These are phyloP conservation scores for Paraconiothyrium sp. DNA, from an alignment of 2,329 filamentous ascomycete genomes.

Conservation along the genomic window DNA sequence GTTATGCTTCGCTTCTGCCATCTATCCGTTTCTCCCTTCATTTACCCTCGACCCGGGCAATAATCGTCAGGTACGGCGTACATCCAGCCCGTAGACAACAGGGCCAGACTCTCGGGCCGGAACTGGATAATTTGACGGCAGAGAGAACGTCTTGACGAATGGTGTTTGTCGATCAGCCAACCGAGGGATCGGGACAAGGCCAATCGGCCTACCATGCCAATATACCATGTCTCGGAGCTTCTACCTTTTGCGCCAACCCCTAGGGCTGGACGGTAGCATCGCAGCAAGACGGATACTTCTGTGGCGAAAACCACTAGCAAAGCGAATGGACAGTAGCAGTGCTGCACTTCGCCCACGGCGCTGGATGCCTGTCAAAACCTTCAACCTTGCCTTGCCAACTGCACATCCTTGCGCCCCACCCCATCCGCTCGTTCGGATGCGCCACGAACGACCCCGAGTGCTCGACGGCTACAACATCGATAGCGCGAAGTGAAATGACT, in stretches of 20 bases:
- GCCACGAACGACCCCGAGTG: conserved; percentile 6
- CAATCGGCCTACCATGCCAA: conserved; percentile 22
- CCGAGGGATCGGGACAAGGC: conserved; percentile 39
- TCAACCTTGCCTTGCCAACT: neutral
- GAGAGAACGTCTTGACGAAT: conserved; percentile 30
- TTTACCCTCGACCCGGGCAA: conserved; percentile 29
- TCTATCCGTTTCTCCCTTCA: conserved; percentile 18
- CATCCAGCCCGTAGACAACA: conserved; percentile 13
- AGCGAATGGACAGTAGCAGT: neutral
- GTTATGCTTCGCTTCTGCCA: conserved; percentile 27
- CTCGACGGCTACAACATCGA: neutral
- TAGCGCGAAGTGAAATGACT: neutral
- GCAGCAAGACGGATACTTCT: neutral
- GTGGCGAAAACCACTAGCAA: neutral
- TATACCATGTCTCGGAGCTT: conserved; percentile 28
- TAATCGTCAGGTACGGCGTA: conserved; percentile 29
- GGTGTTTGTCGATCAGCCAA: conserved; percentile 38
- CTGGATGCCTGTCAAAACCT: conserved; percentile 5
- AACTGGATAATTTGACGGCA: conserved; percentile 35
- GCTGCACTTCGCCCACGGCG: neutral
- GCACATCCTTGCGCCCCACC: conserved; percentile 7
- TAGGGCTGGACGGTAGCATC: conserved; percentile 9
- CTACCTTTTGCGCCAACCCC: conserved; percentile 23
- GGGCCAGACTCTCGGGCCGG: conserved; percentile 25
- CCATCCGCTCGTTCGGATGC: neutral